These are phyloP conservation scores for Dactylonectria estremocensis DNA, from an alignment of 2,329 filamentous ascomycete species.

Conservation along the genomic window DNA sequence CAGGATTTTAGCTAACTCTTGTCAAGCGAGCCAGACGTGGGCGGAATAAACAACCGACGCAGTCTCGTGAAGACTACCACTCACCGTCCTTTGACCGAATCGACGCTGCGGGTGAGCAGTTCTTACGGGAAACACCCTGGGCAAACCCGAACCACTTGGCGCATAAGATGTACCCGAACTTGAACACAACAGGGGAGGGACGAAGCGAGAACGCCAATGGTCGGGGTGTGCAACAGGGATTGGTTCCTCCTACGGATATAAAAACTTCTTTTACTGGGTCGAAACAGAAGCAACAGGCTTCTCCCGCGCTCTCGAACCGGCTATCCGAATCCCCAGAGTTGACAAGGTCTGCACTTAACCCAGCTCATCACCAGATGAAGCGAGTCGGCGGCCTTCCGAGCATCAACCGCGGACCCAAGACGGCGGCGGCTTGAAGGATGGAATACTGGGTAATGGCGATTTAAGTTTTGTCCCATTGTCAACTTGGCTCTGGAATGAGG, in stretches of 20 bases:
- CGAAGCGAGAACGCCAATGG: slow-evolving; percentile 28
- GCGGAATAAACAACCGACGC: slow-evolving; percentile 57
- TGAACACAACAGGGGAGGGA: slow-evolving; percentile 33
- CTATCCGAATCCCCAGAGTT: slow-evolving; percentile 62
- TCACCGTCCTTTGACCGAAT: slow-evolving; percentile 64
- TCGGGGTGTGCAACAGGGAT: slow-evolving; percentile 42
- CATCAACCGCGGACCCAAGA: slow-evolving; percentile 53
- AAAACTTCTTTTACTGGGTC: slow-evolving; percentile 46
- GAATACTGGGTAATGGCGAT: slow-evolving; percentile 32
- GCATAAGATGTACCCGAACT: slow-evolving; percentile 66
- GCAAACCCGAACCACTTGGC: slow-evolving; percentile 89
- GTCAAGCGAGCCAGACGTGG: slow-evolving; percentile 53
- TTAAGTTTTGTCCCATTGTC: slow-evolving; percentile 23
- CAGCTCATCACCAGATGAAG: slow-evolving; percentile 53
- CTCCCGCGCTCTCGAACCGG: slow-evolving; percentile 47
- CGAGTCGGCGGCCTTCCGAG: slow-evolving; percentile 51
- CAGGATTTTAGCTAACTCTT: slow-evolving; percentile 36
- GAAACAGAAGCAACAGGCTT: slow-evolving; percentile 41
- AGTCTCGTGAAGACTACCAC: slow-evolving; percentile 64
- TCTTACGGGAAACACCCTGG: slow-evolving; percentile 92
- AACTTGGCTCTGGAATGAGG: slow-evolving; percentile 43
- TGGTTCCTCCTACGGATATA: slow-evolving; percentile 35
- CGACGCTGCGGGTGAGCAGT: slow-evolving; percentile 84
- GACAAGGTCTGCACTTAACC: slow-evolving; percentile 55
- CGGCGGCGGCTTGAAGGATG: slow-evolving; percentile 51